Evolutionary conservation across 192 early-diverging fungal genomes (phyloP).

Genomic region (Allomyces macrogynus): DNA sequence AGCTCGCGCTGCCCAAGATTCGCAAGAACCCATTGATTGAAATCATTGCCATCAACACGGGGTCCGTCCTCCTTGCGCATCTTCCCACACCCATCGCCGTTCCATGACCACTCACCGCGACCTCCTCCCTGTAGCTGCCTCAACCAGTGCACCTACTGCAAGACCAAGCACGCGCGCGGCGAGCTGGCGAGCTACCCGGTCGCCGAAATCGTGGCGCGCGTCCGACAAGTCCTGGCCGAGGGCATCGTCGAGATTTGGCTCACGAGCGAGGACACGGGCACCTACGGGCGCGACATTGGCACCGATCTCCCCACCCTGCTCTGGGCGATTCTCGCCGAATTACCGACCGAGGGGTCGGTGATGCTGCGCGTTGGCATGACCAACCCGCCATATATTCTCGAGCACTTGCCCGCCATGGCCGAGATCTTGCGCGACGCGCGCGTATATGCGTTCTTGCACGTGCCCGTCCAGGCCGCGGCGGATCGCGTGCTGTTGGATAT

Average conservation of each 20-base stretch:
- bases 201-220: slow-evolving; percentile 22
- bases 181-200: slow-evolving; percentile 25
- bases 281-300: slow-evolving; percentile 28
- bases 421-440: slow-evolving; percentile 25
- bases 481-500: slow-evolving; percentile 26
- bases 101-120: slow-evolving; percentile 1
- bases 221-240: slow-evolving; percentile 22
- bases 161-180: slow-evolving; percentile 25
- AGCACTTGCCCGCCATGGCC: slow-evolving; percentile 25
- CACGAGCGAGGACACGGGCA: slow-evolving; percentile 30
- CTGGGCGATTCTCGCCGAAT: slow-evolving; percentile 17
- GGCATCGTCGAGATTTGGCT: slow-evolving; percentile 41
- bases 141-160: slow-evolving; percentile 45
- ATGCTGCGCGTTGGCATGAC: slow-evolving; percentile 42
- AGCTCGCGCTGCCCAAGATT: slow-evolving; percentile 31
- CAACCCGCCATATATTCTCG: slow-evolving; percentile 38
- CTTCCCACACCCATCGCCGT: too few relatives aligned
- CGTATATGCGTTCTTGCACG: slow-evolving; percentile 35
- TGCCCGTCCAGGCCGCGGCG: slow-evolving; percentile 32
- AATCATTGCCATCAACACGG: slow-evolving; percentile 41
- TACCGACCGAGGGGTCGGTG: slow-evolving; percentile 7
- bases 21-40: slow-evolving; percentile 30
- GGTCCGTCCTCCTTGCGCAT: slow-evolving; percentile 4
- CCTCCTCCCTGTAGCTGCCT: slow-evolving; percentile 14
- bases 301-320: slow-evolving; percentile 20